phyloP scores from a whole-genome alignment of 1,139 yeast species.

The Yamadazyma dushanensis region DNA sequence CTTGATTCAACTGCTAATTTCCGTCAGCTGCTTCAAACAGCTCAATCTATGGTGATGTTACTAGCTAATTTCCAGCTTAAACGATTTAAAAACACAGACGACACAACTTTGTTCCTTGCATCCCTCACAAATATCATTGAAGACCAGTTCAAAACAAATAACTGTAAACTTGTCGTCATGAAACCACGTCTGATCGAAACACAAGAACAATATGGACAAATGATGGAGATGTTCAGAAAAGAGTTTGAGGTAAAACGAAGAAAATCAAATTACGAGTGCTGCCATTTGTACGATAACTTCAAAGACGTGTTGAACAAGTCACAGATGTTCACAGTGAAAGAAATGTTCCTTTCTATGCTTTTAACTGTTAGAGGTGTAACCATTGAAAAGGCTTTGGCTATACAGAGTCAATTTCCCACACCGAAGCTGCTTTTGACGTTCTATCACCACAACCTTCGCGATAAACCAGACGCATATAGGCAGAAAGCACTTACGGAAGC shows the following conservation, averaged over 20 bases:
- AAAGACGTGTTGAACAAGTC: constrained; percentile 72
- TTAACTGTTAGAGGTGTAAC: constrained; percentile 81
- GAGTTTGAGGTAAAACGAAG: constrained; percentile 34
- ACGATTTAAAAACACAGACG: constrained; percentile 71
- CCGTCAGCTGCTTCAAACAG: constrained; percentile 70
- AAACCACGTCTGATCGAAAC: constrained; percentile 50
- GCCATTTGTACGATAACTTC: constrained; percentile 66
- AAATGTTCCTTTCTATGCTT: constrained; percentile 72
- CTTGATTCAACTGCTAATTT: constrained; percentile 33
- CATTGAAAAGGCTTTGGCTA: constrained; percentile 76
- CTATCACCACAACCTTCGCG: constrained; percentile 21
- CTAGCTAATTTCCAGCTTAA: constrained; percentile 67
- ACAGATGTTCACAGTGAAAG: constrained; percentile 69
- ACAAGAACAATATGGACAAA: constrained; percentile 51
- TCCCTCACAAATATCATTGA: constrained; percentile 54
- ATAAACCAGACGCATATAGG: constrained; percentile 29
- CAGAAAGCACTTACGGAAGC: constrained; percentile 41
- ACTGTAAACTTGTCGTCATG: constrained; percentile 43
- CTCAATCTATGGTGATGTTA: constrained; percentile 71
- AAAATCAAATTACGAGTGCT: constrained; percentile 42
- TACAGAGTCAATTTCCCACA: constrained; percentile 67
- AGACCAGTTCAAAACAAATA: constrained; percentile 28
- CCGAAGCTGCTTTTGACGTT: constrained; percentile 53
- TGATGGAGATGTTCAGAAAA: constrained; percentile 40
- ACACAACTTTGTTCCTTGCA: constrained; percentile 66